These are phyloP conservation scores for Yamadazyma diospyri DNA, from an alignment of 1,139 yeast species.

Conservation along the genomic window DNA sequence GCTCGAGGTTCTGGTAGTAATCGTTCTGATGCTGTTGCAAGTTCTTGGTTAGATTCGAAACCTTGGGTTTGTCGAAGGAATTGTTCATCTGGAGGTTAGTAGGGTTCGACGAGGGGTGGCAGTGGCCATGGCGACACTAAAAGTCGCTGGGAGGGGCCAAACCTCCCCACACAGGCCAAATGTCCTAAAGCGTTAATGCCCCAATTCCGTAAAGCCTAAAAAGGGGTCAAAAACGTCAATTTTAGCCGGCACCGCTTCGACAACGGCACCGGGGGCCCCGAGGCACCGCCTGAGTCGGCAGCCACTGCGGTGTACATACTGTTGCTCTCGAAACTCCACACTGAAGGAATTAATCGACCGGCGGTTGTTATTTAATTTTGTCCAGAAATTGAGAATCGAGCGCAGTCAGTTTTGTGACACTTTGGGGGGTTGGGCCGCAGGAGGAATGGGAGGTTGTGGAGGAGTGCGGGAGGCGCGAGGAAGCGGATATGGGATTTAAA, in stretches of 20 bases:
- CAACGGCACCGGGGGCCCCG: too few species aligned
- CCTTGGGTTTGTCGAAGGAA: constrained; percentile 15
- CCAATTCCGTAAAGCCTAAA: too few species aligned
- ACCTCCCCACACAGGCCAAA: too few species aligned
- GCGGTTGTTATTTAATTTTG: constrained; percentile 2
- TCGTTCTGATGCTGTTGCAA: constrained; percentile 17
- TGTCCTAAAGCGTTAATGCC: too few species aligned
- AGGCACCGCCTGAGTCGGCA: too few species aligned
- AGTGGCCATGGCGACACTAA: too few species aligned
- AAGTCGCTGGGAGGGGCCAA: too few species aligned
- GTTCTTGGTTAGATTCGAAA: constrained; percentile 39
- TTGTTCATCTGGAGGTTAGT: constrained; percentile 11
- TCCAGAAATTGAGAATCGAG: constrained; percentile 3
- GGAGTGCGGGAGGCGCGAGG: neutral
- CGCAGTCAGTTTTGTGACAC: too few species aligned
- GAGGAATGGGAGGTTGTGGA: neutral
- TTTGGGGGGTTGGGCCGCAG: neutral
- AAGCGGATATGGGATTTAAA: too few species aligned
- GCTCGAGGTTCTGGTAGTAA: neutral
- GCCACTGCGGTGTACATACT: neutral
- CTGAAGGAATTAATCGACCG: too few species aligned
- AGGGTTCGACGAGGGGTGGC: constrained; percentile 3
- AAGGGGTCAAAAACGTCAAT: too few species aligned
- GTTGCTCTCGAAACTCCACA: neutral
- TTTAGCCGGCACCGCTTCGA: too few species aligned